These are phyloP conservation scores for Conticribra guillardii DNA, from an alignment of 108 stramenopile species.

Conservation along the genomic window DNA sequence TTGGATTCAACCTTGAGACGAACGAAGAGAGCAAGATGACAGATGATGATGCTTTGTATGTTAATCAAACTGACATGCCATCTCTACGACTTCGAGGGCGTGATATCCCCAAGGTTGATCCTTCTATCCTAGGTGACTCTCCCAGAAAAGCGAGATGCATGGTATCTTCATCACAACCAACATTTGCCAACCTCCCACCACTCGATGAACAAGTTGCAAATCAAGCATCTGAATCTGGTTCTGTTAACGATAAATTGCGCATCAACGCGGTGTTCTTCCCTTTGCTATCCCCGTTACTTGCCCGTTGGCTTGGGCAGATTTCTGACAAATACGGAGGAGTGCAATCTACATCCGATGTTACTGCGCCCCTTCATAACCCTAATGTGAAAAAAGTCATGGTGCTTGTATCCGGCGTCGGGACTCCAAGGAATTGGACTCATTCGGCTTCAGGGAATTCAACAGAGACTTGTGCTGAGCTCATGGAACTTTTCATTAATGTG, in stretches of 20 bases:
- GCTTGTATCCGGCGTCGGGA: conserved; percentile 89
- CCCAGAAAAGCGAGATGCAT: conserved; percentile 11
- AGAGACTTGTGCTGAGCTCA: conserved; percentile 78
- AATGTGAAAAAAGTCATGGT: conserved; percentile 83
- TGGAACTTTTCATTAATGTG: conserved; percentile 73
- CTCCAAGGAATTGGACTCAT: conserved; percentile 89
- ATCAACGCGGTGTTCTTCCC: conserved; percentile 90
- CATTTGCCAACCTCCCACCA: background rate
- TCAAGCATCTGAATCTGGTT: conserved; percentile 4
- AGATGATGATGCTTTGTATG: conserved; percentile 14
- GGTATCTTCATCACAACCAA: conserved; percentile 7
- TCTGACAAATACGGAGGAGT: conserved; percentile 48
- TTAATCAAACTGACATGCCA: conserved; percentile 48
- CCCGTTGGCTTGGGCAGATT: conserved; percentile 75
- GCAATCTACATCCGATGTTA: conserved; percentile 6
- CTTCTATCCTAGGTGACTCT: conserved; percentile 36
- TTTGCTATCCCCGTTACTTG: conserved; percentile 81
- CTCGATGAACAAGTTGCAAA: background rate
- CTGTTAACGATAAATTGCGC: conserved; percentile 30
- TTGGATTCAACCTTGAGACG: conserved; percentile 62
- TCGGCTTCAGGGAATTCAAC: conserved; percentile 86
- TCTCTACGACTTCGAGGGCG: conserved; percentile 72
- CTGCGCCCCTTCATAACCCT: conserved; percentile 18
- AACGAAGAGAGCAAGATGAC: background rate
- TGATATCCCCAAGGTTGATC: conserved; percentile 57